Evolutionary conservation across 352 stramenopile species (phyloP).

Genomic region (Globisporangium spinosum): DNA sequence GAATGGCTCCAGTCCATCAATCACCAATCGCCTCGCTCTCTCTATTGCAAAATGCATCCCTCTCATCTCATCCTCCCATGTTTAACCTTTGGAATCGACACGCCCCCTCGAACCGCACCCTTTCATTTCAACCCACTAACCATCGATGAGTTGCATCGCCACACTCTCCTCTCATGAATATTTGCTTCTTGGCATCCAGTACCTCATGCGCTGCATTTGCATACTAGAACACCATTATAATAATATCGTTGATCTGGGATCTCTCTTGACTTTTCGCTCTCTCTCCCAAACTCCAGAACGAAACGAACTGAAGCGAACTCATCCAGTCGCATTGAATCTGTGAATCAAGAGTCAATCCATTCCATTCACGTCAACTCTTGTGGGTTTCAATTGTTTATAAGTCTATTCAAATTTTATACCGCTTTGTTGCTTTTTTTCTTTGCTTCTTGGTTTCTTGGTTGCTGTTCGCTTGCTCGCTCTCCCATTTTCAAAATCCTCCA

Average conservation of each 20-base stretch:
- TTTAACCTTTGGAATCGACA: neutral
- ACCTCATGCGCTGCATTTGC: too few relatives aligned
- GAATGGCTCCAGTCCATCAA: neutral
- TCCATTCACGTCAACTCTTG: too few relatives aligned
- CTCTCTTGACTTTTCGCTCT: neutral
- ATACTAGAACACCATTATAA: too few relatives aligned
- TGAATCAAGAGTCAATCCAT: too few relatives aligned
- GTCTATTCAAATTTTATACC: constrained; percentile 8
- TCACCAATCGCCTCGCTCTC: neutral
- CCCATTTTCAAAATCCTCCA: neutral
- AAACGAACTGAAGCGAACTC: neutral
- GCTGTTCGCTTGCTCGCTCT: neutral
- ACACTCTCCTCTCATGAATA: too few relatives aligned
- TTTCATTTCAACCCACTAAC: neutral
- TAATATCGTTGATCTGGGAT: neutral
- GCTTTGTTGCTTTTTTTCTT: neutral
- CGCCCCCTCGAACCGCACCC: neutral
- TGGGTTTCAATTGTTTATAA: too few relatives aligned
- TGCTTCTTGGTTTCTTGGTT: neutral
- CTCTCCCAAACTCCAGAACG: neutral
- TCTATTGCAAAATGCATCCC: neutral
- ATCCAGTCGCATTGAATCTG: neutral
- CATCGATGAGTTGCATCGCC: too few relatives aligned
- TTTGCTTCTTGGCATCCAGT: too few relatives aligned
- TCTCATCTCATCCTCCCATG: neutral